Percentiles rank a stretch among this genome's conserved stretches.
Evolutionary conservation across 345 rosid genomes (phyloP).

Genomic region (Odontarrhena argentea): DNA sequence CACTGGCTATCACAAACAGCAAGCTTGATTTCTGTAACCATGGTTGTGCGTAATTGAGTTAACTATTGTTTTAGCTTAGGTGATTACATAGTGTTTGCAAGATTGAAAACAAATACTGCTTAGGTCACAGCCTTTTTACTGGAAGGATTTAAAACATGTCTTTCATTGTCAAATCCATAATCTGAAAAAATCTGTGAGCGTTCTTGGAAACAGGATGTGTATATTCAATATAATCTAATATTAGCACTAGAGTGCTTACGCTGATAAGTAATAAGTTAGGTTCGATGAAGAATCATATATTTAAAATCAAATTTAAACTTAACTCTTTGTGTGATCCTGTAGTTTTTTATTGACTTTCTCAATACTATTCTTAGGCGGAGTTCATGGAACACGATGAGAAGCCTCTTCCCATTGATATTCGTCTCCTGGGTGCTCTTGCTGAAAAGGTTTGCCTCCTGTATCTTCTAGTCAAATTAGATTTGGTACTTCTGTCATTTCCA

Average conservation of each 20-base stretch:
- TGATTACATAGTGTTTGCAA: conserved; percentile 16
- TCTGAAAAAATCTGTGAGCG: conserved; percentile 7
- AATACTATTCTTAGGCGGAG: conserved; percentile 71
- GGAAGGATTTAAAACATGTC: conserved; percentile 15
- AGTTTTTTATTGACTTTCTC: conserved; percentile 25
- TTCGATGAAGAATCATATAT: conserved; percentile 12
- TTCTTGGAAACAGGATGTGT: conserved; percentile 17
- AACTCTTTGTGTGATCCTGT: conserved; percentile 26
- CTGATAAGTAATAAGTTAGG: background rate
- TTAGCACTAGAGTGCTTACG: background rate
- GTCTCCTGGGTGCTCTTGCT: conserved; percentile 98
- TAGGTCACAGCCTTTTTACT: conserved; percentile 23
- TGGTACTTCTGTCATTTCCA: conserved; percentile 18
- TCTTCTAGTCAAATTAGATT: conserved; percentile 22
- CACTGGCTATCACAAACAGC: too few relatives aligned
- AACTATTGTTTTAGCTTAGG: conserved; percentile 34
- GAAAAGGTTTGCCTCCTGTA: conserved; percentile 69
- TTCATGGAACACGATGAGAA: conserved; percentile 99
- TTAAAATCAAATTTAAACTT: conserved; percentile 16
- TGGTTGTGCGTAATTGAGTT: conserved; percentile 3
- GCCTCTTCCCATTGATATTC: conserved; percentile 97
- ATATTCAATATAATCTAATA: conserved; percentile 16
- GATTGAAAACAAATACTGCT: conserved; percentile 22
- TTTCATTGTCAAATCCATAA: conserved; percentile 25
- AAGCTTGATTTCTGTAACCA: background rate